Evolutionary conservation across 768 basidiomycete genomes (phyloP).

Genomic region (Porphyrellus cyaneotinctus): DNA sequence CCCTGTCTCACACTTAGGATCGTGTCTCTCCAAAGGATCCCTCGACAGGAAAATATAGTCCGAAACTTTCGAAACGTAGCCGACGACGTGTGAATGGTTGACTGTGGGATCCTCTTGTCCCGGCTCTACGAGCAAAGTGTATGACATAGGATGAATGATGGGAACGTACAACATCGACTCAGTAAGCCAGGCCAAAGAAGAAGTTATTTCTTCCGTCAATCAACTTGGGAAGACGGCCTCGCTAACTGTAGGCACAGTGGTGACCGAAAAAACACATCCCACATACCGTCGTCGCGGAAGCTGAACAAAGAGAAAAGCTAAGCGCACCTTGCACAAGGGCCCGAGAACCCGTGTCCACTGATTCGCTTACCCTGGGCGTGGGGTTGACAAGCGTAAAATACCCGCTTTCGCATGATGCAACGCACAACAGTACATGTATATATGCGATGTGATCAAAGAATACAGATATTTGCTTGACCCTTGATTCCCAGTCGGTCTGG

Average conservation of each 20-base stretch:
- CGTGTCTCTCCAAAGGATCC: no score
- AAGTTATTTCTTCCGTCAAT: no score
- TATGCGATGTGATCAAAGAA: not conserved
- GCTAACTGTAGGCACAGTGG: not conserved
- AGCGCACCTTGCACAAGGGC: not conserved
- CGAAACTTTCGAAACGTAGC: no score
- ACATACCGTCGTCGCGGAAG: not conserved
- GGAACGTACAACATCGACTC: no score
- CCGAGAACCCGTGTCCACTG: not conserved
- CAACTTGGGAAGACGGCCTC: not conserved
- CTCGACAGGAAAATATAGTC: no score
- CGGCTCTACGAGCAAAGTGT: no score
- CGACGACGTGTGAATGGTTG: no score
- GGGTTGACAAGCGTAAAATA: not conserved
- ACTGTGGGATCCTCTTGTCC: no score
- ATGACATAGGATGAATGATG: no score
- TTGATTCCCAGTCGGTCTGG: constrained; percentile 1
- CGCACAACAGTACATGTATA: not conserved
- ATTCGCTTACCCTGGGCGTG: not conserved
- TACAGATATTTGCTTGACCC: not conserved
- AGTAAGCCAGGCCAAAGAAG: no score
- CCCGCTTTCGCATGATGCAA: not conserved
- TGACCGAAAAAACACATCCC: not conserved
- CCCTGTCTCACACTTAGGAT: no score
- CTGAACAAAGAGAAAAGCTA: not conserved